Conservation (phyloP, 176 grass and related monocot species). For the Melocanna baccifera region DNA sequence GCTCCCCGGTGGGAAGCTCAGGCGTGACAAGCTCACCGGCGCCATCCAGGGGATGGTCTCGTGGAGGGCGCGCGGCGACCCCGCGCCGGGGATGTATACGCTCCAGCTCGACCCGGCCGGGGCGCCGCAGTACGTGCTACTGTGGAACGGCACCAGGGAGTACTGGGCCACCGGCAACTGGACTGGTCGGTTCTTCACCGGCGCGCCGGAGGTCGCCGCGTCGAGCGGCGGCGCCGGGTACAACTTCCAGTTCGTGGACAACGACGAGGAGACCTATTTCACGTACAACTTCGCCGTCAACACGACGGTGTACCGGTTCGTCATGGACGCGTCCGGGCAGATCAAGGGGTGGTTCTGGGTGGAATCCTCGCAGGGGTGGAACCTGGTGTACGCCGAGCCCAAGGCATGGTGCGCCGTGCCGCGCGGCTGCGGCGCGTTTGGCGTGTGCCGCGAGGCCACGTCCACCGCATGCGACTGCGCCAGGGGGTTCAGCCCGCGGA, state of each 20-base stretch:
- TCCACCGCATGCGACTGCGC: constrained; percentile 23
- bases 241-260: constrained; percentile 27
- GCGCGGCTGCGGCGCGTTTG: constrained; percentile 35
- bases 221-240: background rate
- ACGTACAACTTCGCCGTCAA: constrained; percentile 27
- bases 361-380: constrained; percentile 18
- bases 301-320: constrained; percentile 21
- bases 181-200: constrained; percentile 17
- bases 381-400: constrained; percentile 28
- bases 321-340: constrained; percentile 29
- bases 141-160: constrained; percentile 3
- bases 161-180: constrained; percentile 39
- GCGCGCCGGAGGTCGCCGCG: constrained; percentile 32
- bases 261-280: constrained; percentile 37
- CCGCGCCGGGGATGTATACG: constrained; percentile 20
- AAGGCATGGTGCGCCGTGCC: constrained; percentile 28
- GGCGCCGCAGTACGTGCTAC: constrained; percentile 28
- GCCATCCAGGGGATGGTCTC: constrained; percentile 14
- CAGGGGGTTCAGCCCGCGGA: constrained; percentile 24
- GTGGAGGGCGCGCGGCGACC: constrained; percentile 37
- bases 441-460: background rate
- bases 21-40: constrained; percentile 35
- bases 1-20: constrained; percentile 42
- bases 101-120: constrained; percentile 39
- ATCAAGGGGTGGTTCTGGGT: constrained; percentile 42